Percentiles rank a stretch among this genome's conserved stretches.
Evolutionary conservation across 176 grass and related monocot species (phyloP).

Genomic region (Oryza meyeriana): DNA sequence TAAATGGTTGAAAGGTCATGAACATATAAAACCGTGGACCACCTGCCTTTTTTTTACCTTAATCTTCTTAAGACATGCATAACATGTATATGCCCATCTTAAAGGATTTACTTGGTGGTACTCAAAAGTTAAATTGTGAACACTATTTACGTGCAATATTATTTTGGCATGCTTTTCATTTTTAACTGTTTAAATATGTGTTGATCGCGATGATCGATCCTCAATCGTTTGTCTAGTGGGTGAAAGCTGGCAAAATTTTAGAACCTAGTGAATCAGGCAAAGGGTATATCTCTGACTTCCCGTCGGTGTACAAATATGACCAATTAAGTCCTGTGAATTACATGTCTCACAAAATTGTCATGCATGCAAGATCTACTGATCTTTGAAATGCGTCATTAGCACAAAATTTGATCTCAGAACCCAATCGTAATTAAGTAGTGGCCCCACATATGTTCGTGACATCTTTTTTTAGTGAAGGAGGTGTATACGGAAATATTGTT

Average conservation of each 20-base stretch:
- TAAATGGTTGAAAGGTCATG: neutral
- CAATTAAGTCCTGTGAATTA: neutral
- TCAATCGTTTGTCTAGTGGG: neutral
- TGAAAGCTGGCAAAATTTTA: neutral
- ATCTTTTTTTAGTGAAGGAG: neutral
- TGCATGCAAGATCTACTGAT: neutral
- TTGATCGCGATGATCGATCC: neutral
- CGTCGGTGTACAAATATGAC: neutral
- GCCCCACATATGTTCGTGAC: neutral
- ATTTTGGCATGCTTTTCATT: slow-evolving; percentile 1
- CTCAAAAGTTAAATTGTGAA: slow-evolving; percentile 3
- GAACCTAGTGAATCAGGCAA: neutral
- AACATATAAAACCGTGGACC: neutral
- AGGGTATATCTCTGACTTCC: neutral
- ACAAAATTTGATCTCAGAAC: neutral
- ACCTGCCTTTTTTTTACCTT: neutral
- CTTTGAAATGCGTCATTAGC: neutral
- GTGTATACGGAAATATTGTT: neutral
- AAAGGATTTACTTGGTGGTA: slow-evolving; percentile 18
- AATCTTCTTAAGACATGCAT: slow-evolving; percentile 7
- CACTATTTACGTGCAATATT: slow-evolving; percentile 6
- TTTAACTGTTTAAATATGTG: neutral
- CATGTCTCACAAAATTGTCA: neutral
- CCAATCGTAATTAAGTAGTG: neutral
- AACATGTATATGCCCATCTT: neutral